Evolutionary conservation across 1,284 basidiomycete species (phyloP).

Genomic region (Ganoderma multipileum): DNA sequence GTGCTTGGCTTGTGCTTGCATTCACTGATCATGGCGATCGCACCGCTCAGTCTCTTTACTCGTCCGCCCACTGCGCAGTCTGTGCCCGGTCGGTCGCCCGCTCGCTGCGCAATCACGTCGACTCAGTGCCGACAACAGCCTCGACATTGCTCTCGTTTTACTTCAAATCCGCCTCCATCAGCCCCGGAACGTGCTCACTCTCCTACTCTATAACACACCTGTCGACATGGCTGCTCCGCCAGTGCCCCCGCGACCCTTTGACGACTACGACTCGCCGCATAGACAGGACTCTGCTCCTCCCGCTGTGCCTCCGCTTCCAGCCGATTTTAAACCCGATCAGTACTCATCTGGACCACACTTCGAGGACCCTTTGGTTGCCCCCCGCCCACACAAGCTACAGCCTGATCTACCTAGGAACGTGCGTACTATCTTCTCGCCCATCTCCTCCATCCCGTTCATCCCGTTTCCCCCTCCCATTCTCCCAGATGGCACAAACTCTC

Average conservation of each 20-base stretch:
- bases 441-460: slow-evolving; percentile 11
- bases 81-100: neutral
- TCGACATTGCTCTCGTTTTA: neutral
- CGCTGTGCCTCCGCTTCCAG: slow-evolving; percentile 51
- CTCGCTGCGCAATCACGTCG: neutral
- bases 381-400: slow-evolving; percentile 69
- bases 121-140: slow-evolving; percentile 13
- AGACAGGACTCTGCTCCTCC: slow-evolving; percentile 38
- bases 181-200: neutral
- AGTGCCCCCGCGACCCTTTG: slow-evolving; percentile 38
- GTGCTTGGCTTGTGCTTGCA: neutral
- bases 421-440: slow-evolving; percentile 37
- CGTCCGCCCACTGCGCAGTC: neutral
- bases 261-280: slow-evolving; percentile 33
- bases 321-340: slow-evolving; percentile 39
- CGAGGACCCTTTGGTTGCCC: slow-evolving; percentile 68
- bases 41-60: neutral
- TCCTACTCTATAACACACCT: neutral
- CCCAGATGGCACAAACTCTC: slow-evolving; percentile 69
- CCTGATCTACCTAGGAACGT: slow-evolving; percentile 70
- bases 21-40: neutral
- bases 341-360: slow-evolving; percentile 52
- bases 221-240: slow-evolving; percentile 37
- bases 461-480: slow-evolving; percentile 14
- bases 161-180: neutral